Evolutionary conservation across 225 moss, liverwort and hornwort genomes (phyloP), one percentile per base, ranked within the genome.

Genomic region (Pleurozium schreberi): DNA sequence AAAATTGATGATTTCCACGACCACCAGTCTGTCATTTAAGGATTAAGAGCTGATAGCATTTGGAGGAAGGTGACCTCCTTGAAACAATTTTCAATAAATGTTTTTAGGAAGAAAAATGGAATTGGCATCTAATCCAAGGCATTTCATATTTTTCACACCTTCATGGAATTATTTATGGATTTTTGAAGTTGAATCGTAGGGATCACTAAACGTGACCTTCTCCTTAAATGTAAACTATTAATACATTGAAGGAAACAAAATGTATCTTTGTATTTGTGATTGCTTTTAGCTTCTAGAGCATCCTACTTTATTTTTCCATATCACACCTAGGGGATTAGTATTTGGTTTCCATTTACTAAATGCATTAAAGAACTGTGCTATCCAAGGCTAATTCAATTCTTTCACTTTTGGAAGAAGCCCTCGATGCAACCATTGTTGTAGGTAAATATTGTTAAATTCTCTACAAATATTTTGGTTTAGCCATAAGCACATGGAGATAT

Each of bases 371-470:
- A 76, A 52, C 8, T 50, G 21, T 77, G 3, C 0, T 6, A 23
- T 15, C 5, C 6, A 53, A 77, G 6, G 23, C 5, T 5, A 38
- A 77, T 22, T 14, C 0, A 0, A 53, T 38, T 25, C 6, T 53
- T 38, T 38, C 3, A 77, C 1, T 53, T 53, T 14, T 36, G 2
- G 2, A 22, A 31, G 6, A 33, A 12, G 0, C 2, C 18, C 4
- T 36, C 14, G 9, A 36, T 23, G 23, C 55, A 53, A 55, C 2
- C 0, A 1, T 53, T 0, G 10, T 22, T 6, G 36, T 16, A 1
- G 4, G 1, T 11, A 26, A n/a, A 78, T n/a, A 57, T 10, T 38
- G 4, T 0, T 0, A 78, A 0, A 55, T n/a, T 78, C 0, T 16
- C 15, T 55, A 26, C 10, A 55, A 53, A 25, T 77, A 16, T 49